Percentiles rank a stretch among this genome's conserved stretches.
Conservation (phyloP, 139 green algal species). For the Chlamydomonas eustigma region DNA sequence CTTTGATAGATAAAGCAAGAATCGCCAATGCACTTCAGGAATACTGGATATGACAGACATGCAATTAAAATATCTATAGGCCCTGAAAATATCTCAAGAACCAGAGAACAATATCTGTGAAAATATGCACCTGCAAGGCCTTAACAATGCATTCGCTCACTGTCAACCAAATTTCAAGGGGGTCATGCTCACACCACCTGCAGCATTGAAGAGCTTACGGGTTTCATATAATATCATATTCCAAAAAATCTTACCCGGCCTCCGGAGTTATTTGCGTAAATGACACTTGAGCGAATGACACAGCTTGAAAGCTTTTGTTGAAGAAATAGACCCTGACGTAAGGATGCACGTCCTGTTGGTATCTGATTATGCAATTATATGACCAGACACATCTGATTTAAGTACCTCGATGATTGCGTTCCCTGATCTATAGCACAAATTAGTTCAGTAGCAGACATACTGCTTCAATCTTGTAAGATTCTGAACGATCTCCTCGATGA, state of each 20-base stretch:
- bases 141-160: slow-evolving; percentile 60
- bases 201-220: not conserved
- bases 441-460: slow-evolving; percentile 8
- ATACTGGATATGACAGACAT: not conserved
- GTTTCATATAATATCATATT: not conserved
- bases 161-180: slow-evolving; percentile 69
- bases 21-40: not conserved
- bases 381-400: no score
- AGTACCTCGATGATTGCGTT: not conserved
- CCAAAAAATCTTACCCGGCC: slow-evolving; percentile 57
- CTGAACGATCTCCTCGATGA: no score
- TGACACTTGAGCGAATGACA: not conserved
- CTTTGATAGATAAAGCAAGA: no score
- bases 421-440: slow-evolving; percentile 1
- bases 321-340: slow-evolving; percentile 10
- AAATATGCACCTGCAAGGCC: slow-evolving; percentile 30
- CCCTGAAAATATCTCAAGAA: not conserved
- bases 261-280: slow-evolving; percentile 69
- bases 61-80: not conserved
- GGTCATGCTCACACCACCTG: slow-evolving; percentile 95
- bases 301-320: not conserved
- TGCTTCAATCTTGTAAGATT: no score
- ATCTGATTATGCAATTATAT: no score
- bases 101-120: not conserved
- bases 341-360: no score